Percentiles rank a stretch among this genome's conserved stretches.
Evolutionary conservation across 202 grass and related monocot species (phyloP).

Genomic region (Schoenoplectus tabernaemontani): DNA sequence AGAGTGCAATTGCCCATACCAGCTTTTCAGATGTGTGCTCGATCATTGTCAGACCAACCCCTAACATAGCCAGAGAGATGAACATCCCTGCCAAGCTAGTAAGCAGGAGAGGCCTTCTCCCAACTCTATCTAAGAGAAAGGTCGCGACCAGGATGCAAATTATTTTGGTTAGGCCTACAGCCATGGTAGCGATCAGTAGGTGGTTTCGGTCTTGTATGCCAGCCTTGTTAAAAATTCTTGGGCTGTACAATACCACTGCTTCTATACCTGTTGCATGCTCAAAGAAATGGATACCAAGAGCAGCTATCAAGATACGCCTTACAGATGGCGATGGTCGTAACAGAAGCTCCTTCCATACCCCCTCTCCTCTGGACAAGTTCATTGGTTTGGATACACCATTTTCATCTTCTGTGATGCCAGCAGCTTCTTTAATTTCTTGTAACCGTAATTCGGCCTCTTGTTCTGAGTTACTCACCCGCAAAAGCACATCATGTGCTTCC

Average conservation of each 20-base stretch:
- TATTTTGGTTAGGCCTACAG: slow-evolving; percentile 46
- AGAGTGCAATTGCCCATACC: slow-evolving; percentile 41
- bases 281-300: slow-evolving; percentile 61
- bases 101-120: slow-evolving; percentile 40
- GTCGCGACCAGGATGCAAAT: slow-evolving; percentile 40
- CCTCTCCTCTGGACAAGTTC: slow-evolving; percentile 10
- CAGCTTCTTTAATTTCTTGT: slow-evolving; percentile 37
- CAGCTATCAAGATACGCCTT: slow-evolving; percentile 36
- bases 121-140: slow-evolving; percentile 43
- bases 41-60: slow-evolving; percentile 46
- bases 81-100: slow-evolving; percentile 47
- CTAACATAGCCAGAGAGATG: slow-evolving; percentile 32
- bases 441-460: slow-evolving; percentile 33
- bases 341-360: slow-evolving; percentile 40
- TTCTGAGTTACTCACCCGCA: slow-evolving; percentile 6
- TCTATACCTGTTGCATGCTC: slow-evolving; percentile 73
- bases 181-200: slow-evolving; percentile 36
- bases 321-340: no score
- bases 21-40: slow-evolving; percentile 22
- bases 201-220: slow-evolving; percentile 30
- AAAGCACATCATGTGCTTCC: slow-evolving; percentile 22
- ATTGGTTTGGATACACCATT: background rate
- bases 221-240: slow-evolving; percentile 45
- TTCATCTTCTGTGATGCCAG: slow-evolving; percentile 22
- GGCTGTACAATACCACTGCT: slow-evolving; percentile 72